Percentiles rank a stretch among this genome's conserved stretches.
Evolutionary conservation across 2,329 filamentous ascomycete genomes (phyloP).

Genomic region (Neurospora sp.): DNA sequence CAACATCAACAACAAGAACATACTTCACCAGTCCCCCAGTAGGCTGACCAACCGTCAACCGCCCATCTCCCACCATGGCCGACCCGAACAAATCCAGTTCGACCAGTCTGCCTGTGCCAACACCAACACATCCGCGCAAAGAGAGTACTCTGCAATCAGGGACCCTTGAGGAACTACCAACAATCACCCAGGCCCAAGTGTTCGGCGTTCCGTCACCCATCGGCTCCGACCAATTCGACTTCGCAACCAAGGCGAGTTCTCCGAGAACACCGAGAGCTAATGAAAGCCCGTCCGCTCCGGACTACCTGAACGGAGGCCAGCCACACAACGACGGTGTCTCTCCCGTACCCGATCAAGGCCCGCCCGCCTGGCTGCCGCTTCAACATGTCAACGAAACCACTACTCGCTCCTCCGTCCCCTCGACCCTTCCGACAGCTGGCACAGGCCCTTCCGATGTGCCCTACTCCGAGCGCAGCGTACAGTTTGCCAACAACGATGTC

Average conservation of each 20-base stretch:
- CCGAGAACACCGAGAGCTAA: conserved; percentile 6
- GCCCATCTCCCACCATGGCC: conserved; percentile 10
- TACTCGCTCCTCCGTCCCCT: conserved; percentile 5
- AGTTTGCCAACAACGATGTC: conserved; percentile 55
- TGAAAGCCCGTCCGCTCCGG: conserved; percentile 16
- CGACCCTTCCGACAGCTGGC: conserved; percentile 9
- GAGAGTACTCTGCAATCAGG: conserved; percentile 14
- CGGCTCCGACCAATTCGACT: conserved; percentile 19
- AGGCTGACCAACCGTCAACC: not conserved
- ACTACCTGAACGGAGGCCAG: conserved; percentile 28
- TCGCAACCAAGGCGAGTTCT: conserved; percentile 15
- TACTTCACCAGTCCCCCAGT: not conserved
- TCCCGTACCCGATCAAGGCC: conserved; percentile 11
- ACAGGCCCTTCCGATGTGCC: conserved; percentile 16
- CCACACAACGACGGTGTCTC: conserved; percentile 22
- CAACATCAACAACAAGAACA: not conserved
- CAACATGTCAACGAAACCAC: conserved; percentile 12
- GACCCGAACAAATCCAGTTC: conserved; percentile 9
- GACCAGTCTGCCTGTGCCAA: not conserved
- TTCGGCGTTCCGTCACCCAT: conserved; percentile 12
- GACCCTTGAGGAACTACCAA: conserved; percentile 14
- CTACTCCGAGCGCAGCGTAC: conserved; percentile 47
- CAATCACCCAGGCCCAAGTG: conserved; percentile 16
- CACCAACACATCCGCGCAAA: conserved; percentile 5
- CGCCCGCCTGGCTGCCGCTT: conserved; percentile 6